Evolutionary conservation across 108 stramenopile species (phyloP), one percentile per base, ranked within the genome.

Genomic region (Seminavis robusta): DNA sequence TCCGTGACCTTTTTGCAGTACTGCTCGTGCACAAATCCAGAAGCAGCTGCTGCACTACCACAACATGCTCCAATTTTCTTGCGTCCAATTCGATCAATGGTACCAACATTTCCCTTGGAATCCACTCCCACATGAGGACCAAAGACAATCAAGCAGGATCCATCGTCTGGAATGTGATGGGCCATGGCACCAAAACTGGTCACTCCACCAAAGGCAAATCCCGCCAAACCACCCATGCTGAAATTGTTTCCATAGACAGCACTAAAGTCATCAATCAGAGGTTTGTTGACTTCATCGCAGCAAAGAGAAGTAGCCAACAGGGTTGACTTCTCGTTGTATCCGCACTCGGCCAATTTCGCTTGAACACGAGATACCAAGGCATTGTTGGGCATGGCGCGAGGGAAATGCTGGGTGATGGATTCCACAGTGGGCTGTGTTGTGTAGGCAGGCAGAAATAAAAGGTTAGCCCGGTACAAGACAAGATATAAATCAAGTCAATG

Each of bases 151-250:
- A 83, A 44, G 44, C 65, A 67, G 20, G 52, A 71, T 27, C 81
- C 81, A 24, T 71, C 74, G 32, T 78, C 76, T 10, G 81, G 81
- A 34, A 83, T 76, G 62, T 83, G 81, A 29, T 70, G 69, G 28
- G 77, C 65, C 77, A 83, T 79, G 52, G 81, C 81, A 24, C 77
- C 77, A 43, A 78, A 83, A 27, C 73, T 70, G 19, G 74, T 76
- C 30, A 74, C 73, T 21, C 81, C 81, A 15, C 76, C 81, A 42
- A 79, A 79, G 9, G 81, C 65, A 45, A 83, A 78, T 43, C 81
- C 81, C 4, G 81, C 69, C 16, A 84, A 49, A 23, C 82, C 82
- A 6, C 77, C 78, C 56, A 79, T 74, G 33, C 55, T 44, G 44
- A 79, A 83, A 56, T 74, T 73, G 41, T 69, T 52, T 33, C 70